These are phyloP conservation scores for Phytophthora tubulina DNA, from an alignment of 352 stramenopile species.

Conservation along the genomic window DNA sequence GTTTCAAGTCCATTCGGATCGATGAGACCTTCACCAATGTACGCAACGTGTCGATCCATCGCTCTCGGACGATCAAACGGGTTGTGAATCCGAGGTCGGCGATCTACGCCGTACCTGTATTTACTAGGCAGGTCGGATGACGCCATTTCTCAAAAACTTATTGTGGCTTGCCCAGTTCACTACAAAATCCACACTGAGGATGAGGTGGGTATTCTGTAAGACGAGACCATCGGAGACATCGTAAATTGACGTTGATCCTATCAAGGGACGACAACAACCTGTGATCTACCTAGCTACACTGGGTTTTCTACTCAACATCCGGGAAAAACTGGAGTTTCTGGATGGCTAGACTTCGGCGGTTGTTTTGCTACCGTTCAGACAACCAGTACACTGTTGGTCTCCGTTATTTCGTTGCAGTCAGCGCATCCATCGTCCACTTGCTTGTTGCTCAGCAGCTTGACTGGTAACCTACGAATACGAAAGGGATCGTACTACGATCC, in stretches of 20 bases:
- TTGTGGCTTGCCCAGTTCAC: not conserved
- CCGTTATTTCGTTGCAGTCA: not conserved
- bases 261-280: conserved; percentile 17
- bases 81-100: conserved; percentile 14
- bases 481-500: too few relatives aligned
- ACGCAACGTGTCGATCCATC: conserved; percentile 32
- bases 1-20: conserved; percentile 46
- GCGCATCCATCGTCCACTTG: not conserved
- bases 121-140: not conserved
- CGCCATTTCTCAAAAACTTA: too few relatives aligned
- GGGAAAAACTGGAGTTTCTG: not conserved
- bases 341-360: not conserved
- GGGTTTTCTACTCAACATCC: conserved; percentile 6
- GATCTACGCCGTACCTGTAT: conserved; percentile 3
- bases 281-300: not conserved
- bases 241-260: not conserved
- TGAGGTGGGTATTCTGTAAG: conserved; percentile 1
- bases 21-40: conserved; percentile 69
- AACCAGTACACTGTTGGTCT: not conserved
- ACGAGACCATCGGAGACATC: not conserved
- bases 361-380: not conserved
- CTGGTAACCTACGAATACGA: too few relatives aligned
- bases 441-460: too few relatives aligned
- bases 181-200: conserved; percentile 18
- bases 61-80: conserved; percentile 6